These are phyloP conservation scores for Ogataea pini DNA, from an alignment of 805 yeast genomes.

Conservation along the genomic window DNA sequence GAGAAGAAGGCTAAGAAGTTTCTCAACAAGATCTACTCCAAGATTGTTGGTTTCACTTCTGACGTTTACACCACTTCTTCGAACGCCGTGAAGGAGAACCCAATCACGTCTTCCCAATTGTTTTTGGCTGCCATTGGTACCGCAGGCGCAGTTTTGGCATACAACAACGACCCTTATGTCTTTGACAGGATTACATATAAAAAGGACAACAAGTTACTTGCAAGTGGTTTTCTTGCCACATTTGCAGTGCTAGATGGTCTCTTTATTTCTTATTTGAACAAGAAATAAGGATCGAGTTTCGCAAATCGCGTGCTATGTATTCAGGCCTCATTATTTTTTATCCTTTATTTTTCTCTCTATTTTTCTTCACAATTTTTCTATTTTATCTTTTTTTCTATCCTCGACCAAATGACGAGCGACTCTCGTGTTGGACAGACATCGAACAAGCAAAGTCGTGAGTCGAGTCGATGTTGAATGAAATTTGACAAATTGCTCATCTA, in stretches of 20 bases:
- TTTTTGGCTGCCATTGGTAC: constrained; percentile 24
- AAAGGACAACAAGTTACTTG: constrained; percentile 11
- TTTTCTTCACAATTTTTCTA: too few relatives aligned
- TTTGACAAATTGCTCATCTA: too few relatives aligned
- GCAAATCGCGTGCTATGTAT: background rate
- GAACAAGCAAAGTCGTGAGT: too few relatives aligned
- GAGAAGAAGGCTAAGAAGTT: constrained; percentile 21
- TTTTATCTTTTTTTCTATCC: too few relatives aligned
- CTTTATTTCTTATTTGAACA: constrained; percentile 18
- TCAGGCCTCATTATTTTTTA: background rate
- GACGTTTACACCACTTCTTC: constrained; percentile 15
- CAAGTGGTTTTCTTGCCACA: constrained; percentile 17
- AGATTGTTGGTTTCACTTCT: constrained; percentile 14
- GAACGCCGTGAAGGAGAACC: constrained; percentile 22
- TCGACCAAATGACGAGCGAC: too few relatives aligned
- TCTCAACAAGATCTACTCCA: constrained; percentile 16
- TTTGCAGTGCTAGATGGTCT: constrained; percentile 22
- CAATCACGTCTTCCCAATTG: constrained; percentile 25
- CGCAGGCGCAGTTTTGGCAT: constrained; percentile 19
- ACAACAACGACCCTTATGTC: constrained; percentile 18
- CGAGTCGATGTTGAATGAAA: too few relatives aligned
- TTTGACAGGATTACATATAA: constrained; percentile 15
- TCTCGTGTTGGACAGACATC: too few relatives aligned
- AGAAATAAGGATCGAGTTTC: constrained; percentile 10
- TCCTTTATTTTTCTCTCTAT: too few relatives aligned